Percentiles rank a stretch among this genome's conserved stretches.
Evolutionary conservation across 1,284 basidiomycete species (phyloP).

Genomic region (Puccinia hordei): DNA sequence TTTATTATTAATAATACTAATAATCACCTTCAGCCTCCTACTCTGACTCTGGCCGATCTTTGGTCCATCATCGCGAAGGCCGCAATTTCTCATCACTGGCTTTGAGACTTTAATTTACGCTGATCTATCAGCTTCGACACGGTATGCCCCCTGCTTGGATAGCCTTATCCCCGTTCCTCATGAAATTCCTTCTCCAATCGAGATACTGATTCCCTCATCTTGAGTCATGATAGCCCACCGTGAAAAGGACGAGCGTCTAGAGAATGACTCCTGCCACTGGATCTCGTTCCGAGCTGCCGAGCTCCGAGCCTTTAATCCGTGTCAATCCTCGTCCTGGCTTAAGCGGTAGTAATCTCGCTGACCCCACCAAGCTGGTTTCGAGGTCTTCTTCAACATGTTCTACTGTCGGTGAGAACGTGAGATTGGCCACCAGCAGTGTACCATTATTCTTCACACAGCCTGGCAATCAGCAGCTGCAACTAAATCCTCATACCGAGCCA

Average conservation of each 20-base stretch:
- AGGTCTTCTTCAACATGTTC: slow-evolving; percentile 14
- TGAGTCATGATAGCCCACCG: background rate
- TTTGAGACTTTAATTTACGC: too few species aligned
- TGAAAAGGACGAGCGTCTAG: slow-evolving; percentile 10
- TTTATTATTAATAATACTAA: too few species aligned
- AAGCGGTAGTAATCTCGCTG: background rate
- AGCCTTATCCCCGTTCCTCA: too few species aligned
- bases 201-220: too few species aligned
- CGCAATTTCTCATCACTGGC: too few species aligned
- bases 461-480: slow-evolving; percentile 2
- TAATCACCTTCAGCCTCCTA: too few species aligned
- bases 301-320: slow-evolving; percentile 9
- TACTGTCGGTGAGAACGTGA: background rate
- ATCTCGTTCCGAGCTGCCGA: slow-evolving; percentile 33
- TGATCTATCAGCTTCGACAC: too few species aligned
- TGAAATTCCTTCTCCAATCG: too few species aligned
- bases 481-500: background rate
- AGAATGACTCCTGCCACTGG: slow-evolving; percentile 20
- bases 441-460: background rate
- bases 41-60: too few species aligned
- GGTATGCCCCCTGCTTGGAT: too few species aligned
- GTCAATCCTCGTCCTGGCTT: background rate
- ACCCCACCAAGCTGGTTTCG: slow-evolving; percentile 18
- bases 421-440: background rate
- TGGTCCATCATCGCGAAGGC: too few species aligned